Base-by-base conservation (phyloP, 345 rosid species). In the Tarenaya hassleriana region DNA sequence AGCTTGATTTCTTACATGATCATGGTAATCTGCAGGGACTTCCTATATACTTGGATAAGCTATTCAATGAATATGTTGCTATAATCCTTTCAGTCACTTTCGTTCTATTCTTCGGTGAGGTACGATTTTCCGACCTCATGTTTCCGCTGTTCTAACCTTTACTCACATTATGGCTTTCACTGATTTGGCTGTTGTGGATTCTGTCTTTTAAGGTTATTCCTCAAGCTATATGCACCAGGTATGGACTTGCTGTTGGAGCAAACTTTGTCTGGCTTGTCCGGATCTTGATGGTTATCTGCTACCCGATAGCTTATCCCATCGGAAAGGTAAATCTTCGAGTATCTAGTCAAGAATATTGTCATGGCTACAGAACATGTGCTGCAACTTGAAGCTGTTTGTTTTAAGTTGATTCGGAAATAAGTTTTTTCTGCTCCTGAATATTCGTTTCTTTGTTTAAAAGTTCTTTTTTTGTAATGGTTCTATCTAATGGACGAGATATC, bases 241-340 rank as follows among this genome's bases (percentile, higher is more conserved):
- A 91, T 69, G 96, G 96, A 31, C 76, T 91, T 8, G 92, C 98
- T 7, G 95, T 87, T 0, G 98, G 98, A 62, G 84, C 96, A 21
- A 87, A 82, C 64, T 75, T 91, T 48, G 73, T 75, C 0, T 81
- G 83, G 89, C 96, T 87, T 47, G 98, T 87, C 17, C 77, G 82
- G 20, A 56, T 87, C 65, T 73, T 91, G 53, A 84, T 91, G 95
- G 31, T 75, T 16, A 60, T 87, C 35, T 82, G 95, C 60, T 91
- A 74, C 38, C 98, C 98, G 29, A 75, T 87, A 49, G 77, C 96
- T 32, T 91, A 70, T 69, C 98, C 98, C 8, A 70, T 91, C 62
- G 95, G 89, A 10, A 91, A 84, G 86, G 95, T 82, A 24, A 24
- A 24, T 2, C 29, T 2, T 24, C 5, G 29, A 2, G 29, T 2